Evolutionary conservation across 208 protist species (phyloP).

Genomic region (Angomonas ambiguus): DNA sequence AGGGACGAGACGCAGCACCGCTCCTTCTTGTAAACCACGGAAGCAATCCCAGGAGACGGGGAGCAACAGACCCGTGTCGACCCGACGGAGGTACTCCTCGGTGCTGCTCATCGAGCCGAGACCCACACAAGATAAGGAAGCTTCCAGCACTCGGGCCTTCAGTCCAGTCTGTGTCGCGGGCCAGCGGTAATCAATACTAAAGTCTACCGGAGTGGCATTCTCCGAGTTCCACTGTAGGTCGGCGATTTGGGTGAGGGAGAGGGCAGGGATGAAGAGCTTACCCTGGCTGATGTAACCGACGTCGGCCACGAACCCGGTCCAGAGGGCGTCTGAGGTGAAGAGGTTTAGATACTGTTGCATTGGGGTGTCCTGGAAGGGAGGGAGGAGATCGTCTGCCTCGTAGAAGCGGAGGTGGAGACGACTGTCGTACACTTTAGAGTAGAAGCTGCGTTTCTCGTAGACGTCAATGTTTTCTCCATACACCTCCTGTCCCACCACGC

Average conservation of each 20-base stretch:
- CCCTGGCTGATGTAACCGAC: constrained; percentile 42
- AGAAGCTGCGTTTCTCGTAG: constrained; percentile 46
- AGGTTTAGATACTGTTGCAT: constrained; percentile 24
- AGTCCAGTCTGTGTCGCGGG: constrained; percentile 18
- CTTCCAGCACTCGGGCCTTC: constrained; percentile 17
- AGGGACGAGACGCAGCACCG: constrained; percentile 27
- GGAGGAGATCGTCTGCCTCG: background rate
- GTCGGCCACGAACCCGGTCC: constrained; percentile 51
- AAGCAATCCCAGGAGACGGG: constrained; percentile 28
- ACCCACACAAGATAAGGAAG: constrained; percentile 42
- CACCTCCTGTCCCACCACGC: constrained; percentile 12
- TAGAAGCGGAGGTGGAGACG: constrained; percentile 31
- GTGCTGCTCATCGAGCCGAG: constrained; percentile 9
- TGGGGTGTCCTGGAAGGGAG: constrained; percentile 17
- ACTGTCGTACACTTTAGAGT: constrained; percentile 35
- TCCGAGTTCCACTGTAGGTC: background rate
- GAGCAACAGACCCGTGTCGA: constrained; percentile 30
- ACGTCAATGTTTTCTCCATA: constrained; percentile 16
- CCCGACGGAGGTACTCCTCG: constrained; percentile 27
- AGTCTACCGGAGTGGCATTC: background rate
- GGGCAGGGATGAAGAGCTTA: constrained; percentile 45
- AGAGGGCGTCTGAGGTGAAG: constrained; percentile 53
- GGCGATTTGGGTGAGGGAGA: background rate
- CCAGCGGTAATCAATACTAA: constrained; percentile 26
- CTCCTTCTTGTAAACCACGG: constrained; percentile 37